These are phyloP conservation scores for Malus sieversii DNA, from an alignment of 306 rosid species.

Conservation along the genomic window DNA sequence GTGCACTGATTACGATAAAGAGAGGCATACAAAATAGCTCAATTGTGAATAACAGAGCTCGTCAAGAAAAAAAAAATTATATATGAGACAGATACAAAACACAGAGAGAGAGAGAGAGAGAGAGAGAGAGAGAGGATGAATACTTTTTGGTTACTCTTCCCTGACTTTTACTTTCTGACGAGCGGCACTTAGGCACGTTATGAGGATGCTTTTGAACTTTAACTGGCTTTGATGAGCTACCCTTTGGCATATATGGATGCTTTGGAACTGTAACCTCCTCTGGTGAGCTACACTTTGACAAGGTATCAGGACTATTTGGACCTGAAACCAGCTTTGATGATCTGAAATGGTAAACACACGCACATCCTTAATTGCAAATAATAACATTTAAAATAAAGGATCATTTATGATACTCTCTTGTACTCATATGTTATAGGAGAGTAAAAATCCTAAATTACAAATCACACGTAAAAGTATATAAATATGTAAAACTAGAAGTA, in stretches of 20 bases:
- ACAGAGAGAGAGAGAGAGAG: background rate
- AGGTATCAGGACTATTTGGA: background rate
- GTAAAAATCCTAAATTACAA: background rate
- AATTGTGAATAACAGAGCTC: background rate
- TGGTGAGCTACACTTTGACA: constrained; percentile 36
- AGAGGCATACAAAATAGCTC: background rate
- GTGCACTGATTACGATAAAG: background rate
- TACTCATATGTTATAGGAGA: background rate
- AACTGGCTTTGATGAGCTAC: background rate
- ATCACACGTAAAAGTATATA: background rate
- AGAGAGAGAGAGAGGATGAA: constrained; percentile 9
- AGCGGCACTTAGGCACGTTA: constrained; percentile 23
- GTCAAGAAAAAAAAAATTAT: background rate
- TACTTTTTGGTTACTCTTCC: constrained; percentile 86
- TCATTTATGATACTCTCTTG: background rate
- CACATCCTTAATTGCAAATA: background rate
- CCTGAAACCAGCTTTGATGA: constrained; percentile 31
- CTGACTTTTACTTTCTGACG: constrained; percentile 56
- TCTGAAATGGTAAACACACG: constrained; percentile 24
- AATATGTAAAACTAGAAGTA: background rate
- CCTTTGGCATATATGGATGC: background rate
- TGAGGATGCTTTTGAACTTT: background rate
- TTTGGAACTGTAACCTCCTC: background rate
- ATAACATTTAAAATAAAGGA: background rate
- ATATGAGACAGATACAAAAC: background rate